A percentile compares a stretch with the other conserved stretches of the same genome.
These are phyloP conservation scores for Zygosaccharomyces sapae DNA, from an alignment of 1,139 yeast genomes.

Conservation along the genomic window DNA sequence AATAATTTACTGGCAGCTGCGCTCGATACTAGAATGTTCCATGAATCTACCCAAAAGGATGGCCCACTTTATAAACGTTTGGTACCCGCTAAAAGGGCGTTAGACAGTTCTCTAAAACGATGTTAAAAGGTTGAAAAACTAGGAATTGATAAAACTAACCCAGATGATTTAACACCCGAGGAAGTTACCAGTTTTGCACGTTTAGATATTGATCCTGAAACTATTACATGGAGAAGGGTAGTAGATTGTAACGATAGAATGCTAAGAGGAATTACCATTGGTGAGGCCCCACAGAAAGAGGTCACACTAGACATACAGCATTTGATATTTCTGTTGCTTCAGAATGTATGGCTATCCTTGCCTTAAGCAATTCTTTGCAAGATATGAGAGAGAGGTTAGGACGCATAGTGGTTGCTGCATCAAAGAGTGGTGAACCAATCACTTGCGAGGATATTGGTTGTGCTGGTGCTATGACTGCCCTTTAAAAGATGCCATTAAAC, in stretches of 20 bases:
- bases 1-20: conserved; percentile 96
- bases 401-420: conserved; percentile 82
- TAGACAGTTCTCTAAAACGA: conserved; percentile 71
- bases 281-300: conserved; percentile 96
- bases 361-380: conserved; percentile 73
- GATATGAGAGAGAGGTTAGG: conserved; percentile 93
- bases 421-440: conserved; percentile 77
- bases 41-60: conserved; percentile 89
- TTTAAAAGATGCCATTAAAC: conserved; percentile 94
- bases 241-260: conserved; percentile 95
- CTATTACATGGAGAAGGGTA: conserved; percentile 95
- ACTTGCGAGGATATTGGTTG: conserved; percentile 96
- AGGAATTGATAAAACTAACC: conserved; percentile 76
- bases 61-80: conserved; percentile 80
- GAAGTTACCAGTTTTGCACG: conserved; percentile 75
- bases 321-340: conserved; percentile 96
- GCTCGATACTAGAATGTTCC: conserved; percentile 96
- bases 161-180: conserved; percentile 74
- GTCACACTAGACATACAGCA: conserved; percentile 83
- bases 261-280: conserved; percentile 85
- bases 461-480: conserved; percentile 97
- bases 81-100: conserved; percentile 83
- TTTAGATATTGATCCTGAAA: conserved; percentile 86
- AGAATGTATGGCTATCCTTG: conserved; percentile 96
- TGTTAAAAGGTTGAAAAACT: conserved; percentile 77